Percentiles rank a stretch among this genome's conserved stretches.
Evolutionary conservation across 305 asterid genomes (phyloP).

Genomic region (Fraxinus angustifolia): DNA sequence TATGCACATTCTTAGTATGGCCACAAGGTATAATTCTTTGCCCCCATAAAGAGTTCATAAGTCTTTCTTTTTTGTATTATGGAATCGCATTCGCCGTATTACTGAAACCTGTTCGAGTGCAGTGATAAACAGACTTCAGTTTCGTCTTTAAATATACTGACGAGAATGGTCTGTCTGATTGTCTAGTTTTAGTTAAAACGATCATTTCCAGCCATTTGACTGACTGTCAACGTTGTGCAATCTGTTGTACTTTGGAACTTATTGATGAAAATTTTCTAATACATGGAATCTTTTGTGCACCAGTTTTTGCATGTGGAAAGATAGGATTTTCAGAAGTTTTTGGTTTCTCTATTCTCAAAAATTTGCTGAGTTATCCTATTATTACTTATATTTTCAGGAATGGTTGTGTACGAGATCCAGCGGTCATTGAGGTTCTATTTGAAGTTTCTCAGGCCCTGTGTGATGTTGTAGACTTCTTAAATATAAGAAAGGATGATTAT

Average conservation of each 20-base stretch:
- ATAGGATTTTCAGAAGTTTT: slow-evolving; percentile 18
- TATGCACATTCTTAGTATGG: slow-evolving; percentile 59
- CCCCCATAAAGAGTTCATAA: neutral
- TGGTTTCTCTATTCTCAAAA: slow-evolving; percentile 18
- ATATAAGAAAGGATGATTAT: slow-evolving; percentile 64
- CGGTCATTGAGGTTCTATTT: slow-evolving; percentile 59
- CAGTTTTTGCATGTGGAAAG: slow-evolving; percentile 12
- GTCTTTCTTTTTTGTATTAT: slow-evolving; percentile 1
- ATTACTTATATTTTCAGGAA: slow-evolving; percentile 36
- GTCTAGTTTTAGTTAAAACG: slow-evolving; percentile 1
- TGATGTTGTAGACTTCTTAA: slow-evolving; percentile 63
- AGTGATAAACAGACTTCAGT: slow-evolving; percentile 10
- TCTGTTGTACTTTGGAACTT: neutral
- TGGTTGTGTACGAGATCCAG: slow-evolving; percentile 53
- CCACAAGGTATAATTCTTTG: slow-evolving; percentile 48
- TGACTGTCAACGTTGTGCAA: neutral
- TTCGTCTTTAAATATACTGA: neutral
- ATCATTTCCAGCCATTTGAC: slow-evolving; percentile 2
- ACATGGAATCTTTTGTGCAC: neutral
- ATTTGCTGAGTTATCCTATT: slow-evolving; percentile 17
- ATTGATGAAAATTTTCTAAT: neutral
- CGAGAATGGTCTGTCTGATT: slow-evolving; percentile 8
- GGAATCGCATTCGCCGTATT: slow-evolving; percentile 4
- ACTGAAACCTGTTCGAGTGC: slow-evolving; percentile 18
- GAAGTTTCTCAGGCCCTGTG: slow-evolving; percentile 78